These are phyloP conservation scores for Xanthoconium stramineum DNA, from an alignment of 768 basidiomycete genomes.

Conservation along the genomic window DNA sequence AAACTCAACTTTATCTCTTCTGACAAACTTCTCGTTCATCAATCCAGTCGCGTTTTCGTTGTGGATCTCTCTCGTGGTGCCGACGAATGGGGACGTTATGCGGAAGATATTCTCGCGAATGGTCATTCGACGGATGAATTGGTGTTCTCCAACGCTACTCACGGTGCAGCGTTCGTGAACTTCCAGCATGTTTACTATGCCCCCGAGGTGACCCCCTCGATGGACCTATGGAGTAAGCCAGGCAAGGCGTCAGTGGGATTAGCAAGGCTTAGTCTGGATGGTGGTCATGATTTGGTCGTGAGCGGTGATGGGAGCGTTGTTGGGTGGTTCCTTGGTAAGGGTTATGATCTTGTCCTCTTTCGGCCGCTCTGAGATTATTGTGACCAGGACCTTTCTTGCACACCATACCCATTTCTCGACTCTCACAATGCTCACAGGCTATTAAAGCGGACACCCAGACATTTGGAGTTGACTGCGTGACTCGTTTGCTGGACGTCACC, in stretches of 20 bases:
- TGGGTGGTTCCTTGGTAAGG: constrained; percentile 72
- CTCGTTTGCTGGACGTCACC: constrained; percentile 51
- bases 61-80: constrained; percentile 48
- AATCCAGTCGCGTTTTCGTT: constrained; percentile 45
- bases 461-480: constrained; percentile 64
- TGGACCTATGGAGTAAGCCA: constrained; percentile 66
- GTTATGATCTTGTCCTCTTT: background rate
- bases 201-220: constrained; percentile 40
- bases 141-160: constrained; percentile 39
- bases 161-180: constrained; percentile 62
- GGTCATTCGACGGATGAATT: constrained; percentile 61
- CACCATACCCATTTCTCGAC: constrained; percentile 52
- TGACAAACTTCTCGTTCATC: constrained; percentile 59
- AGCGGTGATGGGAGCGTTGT: constrained; percentile 60
- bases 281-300: constrained; percentile 68
- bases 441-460: constrained; percentile 48
- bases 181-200: constrained; percentile 65
- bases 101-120: constrained; percentile 45
- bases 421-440: constrained; percentile 45
- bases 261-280: constrained; percentile 64
- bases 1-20: constrained; percentile 58
- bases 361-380: background rate
- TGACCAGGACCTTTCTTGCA: constrained; percentile 36
- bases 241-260: constrained; percentile 61
- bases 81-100: constrained; percentile 46